A percentile compares a stretch with the other conserved stretches of the same genome.
phyloP scores from a whole-genome alignment of 2,329 filamentous ascomycete genomes.

The Colletotrichum endophyticum region DNA sequence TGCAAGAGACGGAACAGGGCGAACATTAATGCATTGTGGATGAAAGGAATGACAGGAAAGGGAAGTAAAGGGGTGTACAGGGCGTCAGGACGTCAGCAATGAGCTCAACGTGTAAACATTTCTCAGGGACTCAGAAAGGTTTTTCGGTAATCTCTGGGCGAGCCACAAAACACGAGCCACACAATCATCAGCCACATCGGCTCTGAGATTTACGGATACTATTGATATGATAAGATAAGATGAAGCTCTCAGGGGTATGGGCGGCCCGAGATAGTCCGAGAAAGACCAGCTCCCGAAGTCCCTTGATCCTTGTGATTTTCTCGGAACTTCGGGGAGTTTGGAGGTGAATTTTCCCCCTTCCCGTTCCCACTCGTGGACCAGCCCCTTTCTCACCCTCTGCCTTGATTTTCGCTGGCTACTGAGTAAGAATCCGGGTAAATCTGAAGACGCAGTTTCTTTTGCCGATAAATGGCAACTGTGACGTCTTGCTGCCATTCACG shows the following conservation, averaged over 20 bases:
- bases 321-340: background rate
- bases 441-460: background rate
- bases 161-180: background rate
- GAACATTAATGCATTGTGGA: conserved; percentile 2
- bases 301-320: background rate
- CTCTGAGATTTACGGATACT: background rate
- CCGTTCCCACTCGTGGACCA: background rate
- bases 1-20: background rate
- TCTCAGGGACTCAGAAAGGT: background rate
- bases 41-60: conserved; percentile 10
- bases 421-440: background rate
- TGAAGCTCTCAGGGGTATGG: background rate
- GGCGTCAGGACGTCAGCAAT: background rate
- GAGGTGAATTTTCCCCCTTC: background rate
- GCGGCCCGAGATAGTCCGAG: background rate
- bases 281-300: background rate
- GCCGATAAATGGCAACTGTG: background rate
- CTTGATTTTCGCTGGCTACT: background rate
- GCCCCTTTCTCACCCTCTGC: background rate
- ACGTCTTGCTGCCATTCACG: background rate
- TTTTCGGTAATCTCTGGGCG: background rate
- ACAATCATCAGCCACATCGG: background rate
- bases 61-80: background rate
- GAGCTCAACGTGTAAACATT: background rate
- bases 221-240: background rate